phyloP scores from a whole-genome alignment of 208 protist species.

The Naegleria gruberi region DNA sequence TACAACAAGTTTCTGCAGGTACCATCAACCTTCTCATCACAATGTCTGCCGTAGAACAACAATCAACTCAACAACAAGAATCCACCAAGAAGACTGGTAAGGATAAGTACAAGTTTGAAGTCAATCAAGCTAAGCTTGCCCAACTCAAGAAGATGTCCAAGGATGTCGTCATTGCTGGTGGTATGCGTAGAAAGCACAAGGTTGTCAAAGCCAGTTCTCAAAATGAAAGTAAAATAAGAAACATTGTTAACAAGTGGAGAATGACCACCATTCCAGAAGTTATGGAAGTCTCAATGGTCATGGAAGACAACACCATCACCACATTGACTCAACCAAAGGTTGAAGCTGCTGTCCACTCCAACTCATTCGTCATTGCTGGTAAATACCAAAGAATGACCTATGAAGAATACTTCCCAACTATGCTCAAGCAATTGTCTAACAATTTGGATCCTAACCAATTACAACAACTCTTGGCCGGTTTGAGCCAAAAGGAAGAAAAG shows the following conservation, averaged over 20 bases:
- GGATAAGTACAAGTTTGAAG: neutral
- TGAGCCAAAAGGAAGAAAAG: neutral
- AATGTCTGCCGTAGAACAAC: neutral
- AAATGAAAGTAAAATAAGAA: neutral
- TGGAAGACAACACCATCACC: neutral
- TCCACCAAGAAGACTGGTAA: neutral
- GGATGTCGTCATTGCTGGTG: neutral
- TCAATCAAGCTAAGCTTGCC: neutral
- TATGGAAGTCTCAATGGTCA: neutral
- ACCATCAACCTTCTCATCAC: neutral
- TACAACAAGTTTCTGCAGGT: neutral
- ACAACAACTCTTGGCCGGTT: neutral
- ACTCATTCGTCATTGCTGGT: neutral
- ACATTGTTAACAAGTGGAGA: neutral
- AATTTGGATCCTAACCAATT: neutral
- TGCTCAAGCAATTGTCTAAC: neutral
- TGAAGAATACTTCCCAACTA: neutral
- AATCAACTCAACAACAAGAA: neutral
- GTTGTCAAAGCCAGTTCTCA: neutral
- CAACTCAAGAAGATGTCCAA: neutral
- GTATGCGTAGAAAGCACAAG: neutral
- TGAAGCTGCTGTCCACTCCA: neutral
- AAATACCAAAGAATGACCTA: neutral
- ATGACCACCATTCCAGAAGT: neutral
- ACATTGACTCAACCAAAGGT: neutral